Evolutionary conservation across 2,329 filamentous ascomycete species (phyloP), one percentile per base, ranked within the genome.

Genomic region (Coniella lustricola): DNA sequence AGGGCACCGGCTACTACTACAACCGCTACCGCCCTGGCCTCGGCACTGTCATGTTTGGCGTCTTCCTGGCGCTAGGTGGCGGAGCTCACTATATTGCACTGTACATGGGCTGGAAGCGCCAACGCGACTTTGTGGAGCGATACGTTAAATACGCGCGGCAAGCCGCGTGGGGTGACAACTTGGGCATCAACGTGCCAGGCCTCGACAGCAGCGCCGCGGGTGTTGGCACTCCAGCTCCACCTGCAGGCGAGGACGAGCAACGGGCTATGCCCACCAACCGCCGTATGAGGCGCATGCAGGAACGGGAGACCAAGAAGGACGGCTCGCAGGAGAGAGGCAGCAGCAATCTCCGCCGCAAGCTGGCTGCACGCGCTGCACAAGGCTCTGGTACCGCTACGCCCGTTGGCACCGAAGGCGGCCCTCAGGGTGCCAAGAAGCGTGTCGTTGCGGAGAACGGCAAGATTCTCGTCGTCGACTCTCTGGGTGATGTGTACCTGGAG

Each of bases 1-100:
- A 91, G 72, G 93, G 93, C 50, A 96, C 91, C 38, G 91, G 93
- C 54, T 98, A 98, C 77, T 98, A 97, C 77, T 98, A 98, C 73
- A 83, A 82, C 60, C 84, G 93, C 50, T 96, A 91, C 76, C 81
- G 93, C 17, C 93, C 93, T 2, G 93, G 93, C 8, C 73, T 97
- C 38, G 89, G 88, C 51, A 87, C 87, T 13, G 93, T 95, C 39
- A 67, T 97, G 44, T 53, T 84, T 21, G 90, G 91, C 41, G 70
- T 95, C 35, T 89, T 97, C 67, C 65, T 95, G 54, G 79, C 88
- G 45, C 80, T 86, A 44, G 91, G 90, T 49, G 93, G 93, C 54
- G 87, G 74, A 25, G 84, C 87, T 33, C 93, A 98, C 71, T 98
- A 96, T 69, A 72, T 87, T 43, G 84, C 85, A 14, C 74, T 97